Evolutionary conservation across 2,329 filamentous ascomycete species (phyloP), one percentile per base, ranked within the genome.

Genomic region (Cladosporium sp.): DNA sequence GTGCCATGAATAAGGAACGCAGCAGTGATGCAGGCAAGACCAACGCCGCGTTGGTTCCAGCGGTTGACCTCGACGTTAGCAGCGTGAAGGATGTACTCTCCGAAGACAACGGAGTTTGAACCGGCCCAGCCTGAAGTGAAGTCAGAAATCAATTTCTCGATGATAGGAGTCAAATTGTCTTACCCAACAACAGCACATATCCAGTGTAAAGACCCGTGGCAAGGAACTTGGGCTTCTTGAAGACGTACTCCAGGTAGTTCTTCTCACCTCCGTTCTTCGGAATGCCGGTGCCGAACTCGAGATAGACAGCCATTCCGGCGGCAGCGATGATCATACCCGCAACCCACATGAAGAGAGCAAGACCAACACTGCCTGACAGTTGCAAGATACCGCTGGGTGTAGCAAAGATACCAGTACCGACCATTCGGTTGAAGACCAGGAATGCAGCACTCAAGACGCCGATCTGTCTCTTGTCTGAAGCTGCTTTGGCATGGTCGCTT

Each of bases 71-170:
- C 81, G 20, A 84, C 78, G 12, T 84, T 75, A 11, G 86, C 83
- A 8, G 86, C 87, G 67, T 86, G 80, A 1, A 89, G 78, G 59
- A 89, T 84, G 71, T 89, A 89, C 69, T 88, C 85, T 60, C 86
- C 86, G 63, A 89, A 88, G 39, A 88, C 80, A 62, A 89, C 83
- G 0, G 82, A 87, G 71, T 89, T 89, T 14, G 83, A 83, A 6
- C 82, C 83, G 0, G 85, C 84, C 84, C 84, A 88, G 12, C 74
- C 70, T 30, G 15, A 20, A 54, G 17, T 25, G 39, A 47, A 19
- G 36, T 54, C 19, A 45, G 39, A 2, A 38, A 36, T 15, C 4
- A 25, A n/a, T 42, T n/a, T 14, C 69, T 7, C 15, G 3, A 17
- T 5, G 25, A 47, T 3, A 11, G 5, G 5, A 14, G 28, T 5